Percentiles rank a stretch among this genome's conserved stretches.
Evolutionary conservation across 345 rosid genomes (phyloP).

Genomic region (Eucalyptus globulus): DNA sequence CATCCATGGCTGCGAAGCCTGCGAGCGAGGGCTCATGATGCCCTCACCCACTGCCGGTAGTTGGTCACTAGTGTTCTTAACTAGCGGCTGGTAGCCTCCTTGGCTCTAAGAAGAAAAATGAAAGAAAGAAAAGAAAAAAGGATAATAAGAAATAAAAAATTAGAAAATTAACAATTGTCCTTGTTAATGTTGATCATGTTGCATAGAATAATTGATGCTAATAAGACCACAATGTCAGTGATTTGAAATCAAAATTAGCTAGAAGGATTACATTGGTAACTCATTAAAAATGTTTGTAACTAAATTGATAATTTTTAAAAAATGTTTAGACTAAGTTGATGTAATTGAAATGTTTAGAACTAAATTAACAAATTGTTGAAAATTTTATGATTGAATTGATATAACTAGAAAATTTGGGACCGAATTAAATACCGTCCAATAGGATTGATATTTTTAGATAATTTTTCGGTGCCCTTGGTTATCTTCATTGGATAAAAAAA

Average conservation of each 20-base stretch:
- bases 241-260: too few relatives aligned
- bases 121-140: neutral
- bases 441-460: neutral
- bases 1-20: neutral
- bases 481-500: neutral
- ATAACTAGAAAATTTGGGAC: neutral
- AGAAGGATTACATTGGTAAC: neutral
- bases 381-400: too few relatives aligned
- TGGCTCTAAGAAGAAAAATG: fast-evolving
- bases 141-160: too few relatives aligned
- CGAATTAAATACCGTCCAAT: too few relatives aligned
- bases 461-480: neutral
- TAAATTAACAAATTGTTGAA: too few relatives aligned
- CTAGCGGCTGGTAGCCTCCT: neutral
- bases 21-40: neutral
- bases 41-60: fast-evolving
- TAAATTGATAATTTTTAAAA: too few relatives aligned
- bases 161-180: too few relatives aligned
- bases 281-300: too few relatives aligned
- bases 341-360: too few relatives aligned
- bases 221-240: too few relatives aligned
- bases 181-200: neutral
- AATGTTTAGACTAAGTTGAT: too few relatives aligned
- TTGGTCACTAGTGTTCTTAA: neutral
- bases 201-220: too few relatives aligned